phyloP scores from a whole-genome alignment of 495 filamentous ascomycete genomes.

The Amphirosellinia nigrospora region DNA sequence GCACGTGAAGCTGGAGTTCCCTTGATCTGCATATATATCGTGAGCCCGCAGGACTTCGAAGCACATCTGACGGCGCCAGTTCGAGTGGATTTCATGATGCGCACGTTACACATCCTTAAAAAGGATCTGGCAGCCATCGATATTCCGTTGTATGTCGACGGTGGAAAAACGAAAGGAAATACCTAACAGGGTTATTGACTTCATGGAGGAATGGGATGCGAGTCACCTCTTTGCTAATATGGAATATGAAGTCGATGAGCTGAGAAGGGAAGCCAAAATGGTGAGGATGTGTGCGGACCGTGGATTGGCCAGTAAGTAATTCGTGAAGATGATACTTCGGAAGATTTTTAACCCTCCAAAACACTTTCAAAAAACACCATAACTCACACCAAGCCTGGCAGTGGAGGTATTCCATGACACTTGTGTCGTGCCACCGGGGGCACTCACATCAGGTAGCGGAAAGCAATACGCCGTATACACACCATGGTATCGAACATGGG shows the following conservation, averaged over 20 bases:
- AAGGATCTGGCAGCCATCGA: slow-evolving; percentile 70
- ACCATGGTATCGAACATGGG: slow-evolving; percentile 83
- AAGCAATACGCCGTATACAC: slow-evolving; percentile 85
- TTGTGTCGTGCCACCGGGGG: slow-evolving; percentile 78
- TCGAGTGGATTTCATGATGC: slow-evolving; percentile 79
- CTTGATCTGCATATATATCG: slow-evolving; percentile 75
- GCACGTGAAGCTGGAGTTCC: slow-evolving; percentile 69
- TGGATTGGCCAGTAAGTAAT: slow-evolving; percentile 55
- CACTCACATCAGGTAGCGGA: slow-evolving; percentile 65
- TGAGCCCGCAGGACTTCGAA: slow-evolving; percentile 86
- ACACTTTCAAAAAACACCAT: too few species aligned
- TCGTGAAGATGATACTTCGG: not conserved
- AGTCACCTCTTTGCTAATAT: slow-evolving; percentile 74
- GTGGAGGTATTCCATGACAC: slow-evolving; percentile 75
- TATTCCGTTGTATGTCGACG: slow-evolving; percentile 80
- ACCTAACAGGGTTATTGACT: slow-evolving; percentile 66
- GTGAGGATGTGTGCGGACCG: slow-evolving; percentile 63
- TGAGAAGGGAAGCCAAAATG: slow-evolving; percentile 73
- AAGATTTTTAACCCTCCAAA: not conserved
- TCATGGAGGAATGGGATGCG: slow-evolving; percentile 75
- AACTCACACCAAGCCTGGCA: not conserved
- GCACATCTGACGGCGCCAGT: slow-evolving; percentile 77
- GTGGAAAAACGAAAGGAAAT: slow-evolving; percentile 69
- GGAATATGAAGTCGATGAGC: slow-evolving; percentile 82
- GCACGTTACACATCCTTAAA: slow-evolving; percentile 69